Conservation (phyloP, 2,329 filamentous ascomycete genomes). For the Trichoderma simmonsii region DNA sequence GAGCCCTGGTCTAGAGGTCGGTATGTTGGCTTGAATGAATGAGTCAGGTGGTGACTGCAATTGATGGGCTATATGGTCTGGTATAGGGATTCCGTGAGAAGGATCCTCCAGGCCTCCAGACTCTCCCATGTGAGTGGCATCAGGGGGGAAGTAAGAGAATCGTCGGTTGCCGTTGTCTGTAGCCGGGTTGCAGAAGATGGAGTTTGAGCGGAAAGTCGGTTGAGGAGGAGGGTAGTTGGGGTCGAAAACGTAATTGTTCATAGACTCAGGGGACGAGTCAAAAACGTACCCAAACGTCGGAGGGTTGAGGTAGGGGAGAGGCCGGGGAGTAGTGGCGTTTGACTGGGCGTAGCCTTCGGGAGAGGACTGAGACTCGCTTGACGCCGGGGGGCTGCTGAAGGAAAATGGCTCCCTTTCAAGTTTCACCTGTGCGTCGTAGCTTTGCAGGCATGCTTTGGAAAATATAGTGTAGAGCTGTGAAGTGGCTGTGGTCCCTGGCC, state of each 20-base stretch:
- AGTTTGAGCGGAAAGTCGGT: constrained; percentile 62
- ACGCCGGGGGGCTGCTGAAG: constrained; percentile 35
- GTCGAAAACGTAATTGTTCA: constrained; percentile 46
- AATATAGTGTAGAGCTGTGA: constrained; percentile 84
- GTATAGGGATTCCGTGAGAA: constrained; percentile 30
- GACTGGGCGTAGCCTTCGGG: constrained; percentile 30
- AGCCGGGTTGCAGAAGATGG: constrained; percentile 61
- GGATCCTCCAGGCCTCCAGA: constrained; percentile 33
- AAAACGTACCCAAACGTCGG: constrained; percentile 60
- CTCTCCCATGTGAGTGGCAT: constrained; percentile 39
- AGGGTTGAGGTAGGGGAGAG: constrained; percentile 42
- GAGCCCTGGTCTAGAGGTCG: constrained; percentile 32
- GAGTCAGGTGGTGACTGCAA: constrained; percentile 47
- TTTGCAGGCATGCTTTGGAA: constrained; percentile 79
- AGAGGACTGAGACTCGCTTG: constrained; percentile 32
- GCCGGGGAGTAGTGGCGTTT: constrained; percentile 32
- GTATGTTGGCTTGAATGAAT: constrained; percentile 30
- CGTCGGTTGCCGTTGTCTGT: constrained; percentile 54
- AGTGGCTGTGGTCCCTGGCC: constrained; percentile 86
- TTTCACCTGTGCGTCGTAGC: constrained; percentile 62
- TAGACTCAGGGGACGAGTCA: constrained; percentile 52
- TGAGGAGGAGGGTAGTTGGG: constrained; percentile 43
- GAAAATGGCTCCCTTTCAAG: constrained; percentile 29
- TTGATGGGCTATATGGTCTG: constrained; percentile 33
- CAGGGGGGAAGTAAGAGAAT: constrained; percentile 63